Percentiles rank a stretch among this genome's conserved stretches.
phyloP scores from a whole-genome alignment of 2,329 filamentous ascomycete genomes.

The Celoporthe dispersa region DNA sequence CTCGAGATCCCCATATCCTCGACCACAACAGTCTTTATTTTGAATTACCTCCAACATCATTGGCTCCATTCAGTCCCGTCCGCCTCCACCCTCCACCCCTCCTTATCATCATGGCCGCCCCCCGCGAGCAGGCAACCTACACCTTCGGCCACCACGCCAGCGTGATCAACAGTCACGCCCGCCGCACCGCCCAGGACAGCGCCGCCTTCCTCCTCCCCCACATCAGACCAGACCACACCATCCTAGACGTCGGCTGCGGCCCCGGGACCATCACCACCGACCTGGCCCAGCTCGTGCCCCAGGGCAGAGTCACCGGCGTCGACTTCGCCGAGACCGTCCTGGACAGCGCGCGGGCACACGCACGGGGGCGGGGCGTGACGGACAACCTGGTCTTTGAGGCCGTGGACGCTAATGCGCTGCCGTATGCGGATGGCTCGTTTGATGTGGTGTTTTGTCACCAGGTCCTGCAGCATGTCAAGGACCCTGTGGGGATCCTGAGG shows the following conservation, averaged over 20 bases:
- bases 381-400: slow-evolving; percentile 37
- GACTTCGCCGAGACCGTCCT: slow-evolving; percentile 43
- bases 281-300: slow-evolving; percentile 44
- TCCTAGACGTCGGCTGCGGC: slow-evolving; percentile 55
- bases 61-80: too few relatives aligned
- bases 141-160: slow-evolving; percentile 46
- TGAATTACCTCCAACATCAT: not conserved
- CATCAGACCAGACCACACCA: slow-evolving; percentile 42
- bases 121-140: slow-evolving; percentile 32
- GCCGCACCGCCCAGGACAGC: slow-evolving; percentile 49
- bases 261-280: slow-evolving; percentile 53
- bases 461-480: slow-evolving; percentile 46
- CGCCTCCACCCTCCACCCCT: not conserved
- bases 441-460: slow-evolving; percentile 50
- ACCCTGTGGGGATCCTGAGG: slow-evolving; percentile 37
- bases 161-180: slow-evolving; percentile 43
- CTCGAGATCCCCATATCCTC: not conserved
- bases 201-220: slow-evolving; percentile 49
- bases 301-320: slow-evolving; percentile 46
- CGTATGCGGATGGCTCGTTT: slow-evolving; percentile 45
- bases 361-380: slow-evolving; percentile 30
- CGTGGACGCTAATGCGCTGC: slow-evolving; percentile 42
- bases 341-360: slow-evolving; percentile 36
- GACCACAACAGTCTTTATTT: not conserved
- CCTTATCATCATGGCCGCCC: slow-evolving; percentile 27